phyloP scores from a whole-genome alignment of 306 rosid genomes.

The Parietaria judaica region DNA sequence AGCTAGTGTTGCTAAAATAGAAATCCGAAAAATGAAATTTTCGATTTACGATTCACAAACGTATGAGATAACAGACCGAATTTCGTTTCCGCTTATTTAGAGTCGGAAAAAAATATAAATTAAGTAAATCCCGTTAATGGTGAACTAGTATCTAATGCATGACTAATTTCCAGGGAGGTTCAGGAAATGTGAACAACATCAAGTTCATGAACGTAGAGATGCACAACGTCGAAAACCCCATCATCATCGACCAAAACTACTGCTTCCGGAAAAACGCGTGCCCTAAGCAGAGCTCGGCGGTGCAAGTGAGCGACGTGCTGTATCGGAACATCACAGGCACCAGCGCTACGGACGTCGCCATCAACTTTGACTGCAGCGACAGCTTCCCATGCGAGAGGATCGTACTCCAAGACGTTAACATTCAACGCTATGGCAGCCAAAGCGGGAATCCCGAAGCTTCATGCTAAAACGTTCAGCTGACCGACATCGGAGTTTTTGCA shows the following conservation, averaged over 20 bases:
- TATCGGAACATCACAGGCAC: constrained; percentile 61
- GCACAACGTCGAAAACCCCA: constrained; percentile 54
- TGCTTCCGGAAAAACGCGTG: constrained; percentile 53
- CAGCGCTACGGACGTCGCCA: constrained; percentile 55
- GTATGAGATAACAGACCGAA: too few species aligned
- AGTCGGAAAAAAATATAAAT: too few species aligned
- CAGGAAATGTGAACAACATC: constrained; percentile 59
- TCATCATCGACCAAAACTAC: constrained; percentile 62
- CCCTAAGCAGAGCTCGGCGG: constrained; percentile 34
- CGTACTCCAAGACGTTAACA: constrained; percentile 35
- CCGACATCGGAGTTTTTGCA: constrained; percentile 26
- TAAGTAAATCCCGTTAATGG: too few species aligned
- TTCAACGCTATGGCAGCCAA: constrained; percentile 18
- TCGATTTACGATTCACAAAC: too few species aligned
- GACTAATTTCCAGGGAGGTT: constrained; percentile 52
- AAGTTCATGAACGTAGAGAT: constrained; percentile 50
- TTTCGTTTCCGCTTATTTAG: neutral
- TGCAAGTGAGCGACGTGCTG: constrained; percentile 53
- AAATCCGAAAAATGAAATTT: too few species aligned
- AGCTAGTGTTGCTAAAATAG: neutral
- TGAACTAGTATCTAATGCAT: neutral
- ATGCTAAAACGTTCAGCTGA: constrained; percentile 37
- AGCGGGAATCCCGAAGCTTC: constrained; percentile 20
- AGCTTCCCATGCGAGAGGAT: constrained; percentile 44
- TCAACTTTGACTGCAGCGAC: constrained; percentile 63